Base-by-base conservation (phyloP, 768 basidiomycete genomes). In the Amanita jacksonii region DNA sequence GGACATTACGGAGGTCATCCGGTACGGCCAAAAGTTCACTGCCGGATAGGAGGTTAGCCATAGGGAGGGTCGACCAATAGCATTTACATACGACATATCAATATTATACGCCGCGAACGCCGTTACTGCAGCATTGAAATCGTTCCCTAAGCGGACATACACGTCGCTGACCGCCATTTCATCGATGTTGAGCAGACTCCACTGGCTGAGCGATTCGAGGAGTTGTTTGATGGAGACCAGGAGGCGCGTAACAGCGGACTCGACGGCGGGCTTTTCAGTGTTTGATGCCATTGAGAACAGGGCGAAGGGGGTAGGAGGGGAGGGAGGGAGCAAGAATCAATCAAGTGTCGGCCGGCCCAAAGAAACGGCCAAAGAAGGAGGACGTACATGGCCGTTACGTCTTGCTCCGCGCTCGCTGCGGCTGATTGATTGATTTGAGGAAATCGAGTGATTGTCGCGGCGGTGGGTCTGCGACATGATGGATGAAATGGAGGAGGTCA, bases 111-210 rank as follows among this genome's bases (percentile, higher is more conserved):
- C 68, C 2, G 75, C 74, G 59, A 99, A 99, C 1, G 92, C 90
- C 42, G 83, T 77, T 30, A 93, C 88, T 8, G 92, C 92, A 12
- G 79, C 76, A 57, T 97, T 97, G 70, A 99, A 98, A 58, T 96
- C 93, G 62, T 98, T 97, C 18, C 96, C 96, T 18, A 99, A 71
- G 43, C 81, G 78, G 43, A 99, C 96, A 62, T 99, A 99, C 43
- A 96, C 87, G 62, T 97, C 90, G 71, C 92, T 96, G 58, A 99
- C 91, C 52, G 86, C 72, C 33, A 62, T 65, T 58, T 94, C 91
- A 45, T 78, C 70, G 54, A 85, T 72, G 54, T 78, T 72, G 48
- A 74, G 62, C 47, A 70, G 70, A 60, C 85, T 87, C 91, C 91
- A 96, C 65, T 75, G 66, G 5, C 86, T 89, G 44, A 96, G 72